A percentile compares a stretch with the other conserved stretches of the same genome.
Conservation (phyloP, 306 rosid genomes). For the Pterocarpus santalinus region DNA sequence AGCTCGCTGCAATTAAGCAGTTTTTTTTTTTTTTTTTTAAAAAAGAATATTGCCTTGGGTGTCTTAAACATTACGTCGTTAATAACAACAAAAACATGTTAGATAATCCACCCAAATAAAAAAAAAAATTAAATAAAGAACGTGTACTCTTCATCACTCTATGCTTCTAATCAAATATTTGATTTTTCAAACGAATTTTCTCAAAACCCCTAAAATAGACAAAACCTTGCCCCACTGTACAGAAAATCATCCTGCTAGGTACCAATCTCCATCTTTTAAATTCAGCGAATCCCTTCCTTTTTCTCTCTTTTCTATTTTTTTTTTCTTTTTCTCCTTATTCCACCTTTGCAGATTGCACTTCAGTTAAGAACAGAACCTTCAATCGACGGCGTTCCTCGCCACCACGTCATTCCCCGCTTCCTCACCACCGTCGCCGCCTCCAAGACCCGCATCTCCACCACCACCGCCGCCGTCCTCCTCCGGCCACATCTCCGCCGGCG, state of each 20-base stretch:
- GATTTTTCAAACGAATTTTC: not conserved
- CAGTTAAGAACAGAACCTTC: not conserved
- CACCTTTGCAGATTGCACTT: not conserved
- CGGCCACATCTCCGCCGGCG: constrained; percentile 49
- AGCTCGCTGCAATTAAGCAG: not conserved
- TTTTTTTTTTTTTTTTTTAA: too few species aligned
- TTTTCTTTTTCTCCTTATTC: not conserved
- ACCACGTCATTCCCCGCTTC: constrained; percentile 20
- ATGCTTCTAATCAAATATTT: not conserved
- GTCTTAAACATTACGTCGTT: not conserved
- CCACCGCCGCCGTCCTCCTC: constrained; percentile 41
- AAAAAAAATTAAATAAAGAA: not conserved
- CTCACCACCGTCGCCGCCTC: constrained; percentile 27
- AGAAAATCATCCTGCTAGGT: not conserved
- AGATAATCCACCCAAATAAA: too few species aligned
- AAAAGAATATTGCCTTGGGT: not conserved
- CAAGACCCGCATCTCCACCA: constrained; percentile 13
- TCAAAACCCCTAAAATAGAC: not conserved
- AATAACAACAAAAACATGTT: not conserved
- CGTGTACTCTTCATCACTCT: not conserved
- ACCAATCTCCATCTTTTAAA: not conserved
- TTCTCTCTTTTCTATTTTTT: not conserved
- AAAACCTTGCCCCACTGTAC: constrained; percentile 6
- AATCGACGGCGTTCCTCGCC: constrained; percentile 34
- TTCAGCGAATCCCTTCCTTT: not conserved